These are phyloP conservation scores for Myxozyma geophila DNA, from an alignment of 805 yeast genomes.

Conservation along the genomic window DNA sequence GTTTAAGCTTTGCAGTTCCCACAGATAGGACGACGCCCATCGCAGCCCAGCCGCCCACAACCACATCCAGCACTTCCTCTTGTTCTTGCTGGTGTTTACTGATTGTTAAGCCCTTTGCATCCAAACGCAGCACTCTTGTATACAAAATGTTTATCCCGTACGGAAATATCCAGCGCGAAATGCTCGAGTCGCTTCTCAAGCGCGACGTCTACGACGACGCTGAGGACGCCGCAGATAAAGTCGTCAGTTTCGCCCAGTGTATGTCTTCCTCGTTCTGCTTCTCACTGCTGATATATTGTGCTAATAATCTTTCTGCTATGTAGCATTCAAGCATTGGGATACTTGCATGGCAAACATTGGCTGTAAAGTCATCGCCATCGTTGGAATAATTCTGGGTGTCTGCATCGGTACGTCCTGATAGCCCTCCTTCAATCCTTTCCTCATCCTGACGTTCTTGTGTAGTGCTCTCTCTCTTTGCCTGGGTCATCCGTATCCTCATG, in stretches of 20 bases:
- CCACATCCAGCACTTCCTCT: not conserved
- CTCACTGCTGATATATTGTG: not conserved
- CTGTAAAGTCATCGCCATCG: conserved; percentile 78
- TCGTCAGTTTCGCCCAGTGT: conserved; percentile 23
- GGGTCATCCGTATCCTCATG: conserved; percentile 27
- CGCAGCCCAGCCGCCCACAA: not conserved
- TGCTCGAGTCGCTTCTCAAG: conserved; percentile 19
- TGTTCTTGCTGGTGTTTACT: not conserved
- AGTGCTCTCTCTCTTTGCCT: conserved; percentile 21
- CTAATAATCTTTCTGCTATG: not conserved
- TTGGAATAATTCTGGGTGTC: conserved; percentile 65
- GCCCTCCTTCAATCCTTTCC: not conserved
- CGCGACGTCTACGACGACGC: conserved; percentile 10
- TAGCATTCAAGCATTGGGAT: conserved; percentile 67
- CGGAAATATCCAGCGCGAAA: conserved; percentile 13
- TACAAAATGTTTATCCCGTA: conserved; percentile 13
- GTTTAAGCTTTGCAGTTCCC: too few relatives aligned
- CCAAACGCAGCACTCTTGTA: not conserved
- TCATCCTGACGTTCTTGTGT: not conserved
- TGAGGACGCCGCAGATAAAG: conserved; percentile 13
- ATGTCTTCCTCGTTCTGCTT: not conserved
- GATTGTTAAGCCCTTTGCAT: not conserved
- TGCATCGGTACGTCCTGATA: conserved; percentile 45
- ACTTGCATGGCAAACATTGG: conserved; percentile 77
- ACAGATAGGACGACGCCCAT: too few relatives aligned